Evolutionary conservation across 192 early-diverging fungal genomes (phyloP).

Genomic region (Phlyctochytrium bullatum): DNA sequence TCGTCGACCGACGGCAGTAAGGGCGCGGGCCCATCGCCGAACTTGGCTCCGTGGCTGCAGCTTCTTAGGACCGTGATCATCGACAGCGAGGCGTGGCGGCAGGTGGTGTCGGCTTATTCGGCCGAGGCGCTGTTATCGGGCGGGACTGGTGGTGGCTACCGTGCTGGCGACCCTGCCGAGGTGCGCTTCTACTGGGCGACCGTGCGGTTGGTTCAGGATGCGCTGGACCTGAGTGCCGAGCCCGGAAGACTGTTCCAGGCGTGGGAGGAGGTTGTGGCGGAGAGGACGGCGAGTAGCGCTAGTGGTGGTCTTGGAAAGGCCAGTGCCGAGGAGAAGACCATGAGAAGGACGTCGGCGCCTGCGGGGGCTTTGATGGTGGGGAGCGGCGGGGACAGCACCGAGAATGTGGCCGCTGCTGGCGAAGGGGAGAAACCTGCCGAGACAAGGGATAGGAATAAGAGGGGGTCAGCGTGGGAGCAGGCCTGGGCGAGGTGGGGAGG

Average conservation of each 20-base stretch:
- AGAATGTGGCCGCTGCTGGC: not conserved
- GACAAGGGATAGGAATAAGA: not conserved
- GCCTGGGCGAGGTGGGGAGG: not conserved
- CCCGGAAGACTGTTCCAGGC: not conserved
- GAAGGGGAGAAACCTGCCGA: not conserved
- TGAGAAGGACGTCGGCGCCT: too few relatives aligned
- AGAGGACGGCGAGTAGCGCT: not conserved
- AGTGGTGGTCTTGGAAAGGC: too few relatives aligned
- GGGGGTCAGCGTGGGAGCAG: not conserved
- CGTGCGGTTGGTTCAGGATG: conserved; percentile 13
- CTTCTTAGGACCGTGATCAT: conserved; percentile 3
- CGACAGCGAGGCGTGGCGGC: conserved; percentile 10
- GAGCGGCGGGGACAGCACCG: not conserved
- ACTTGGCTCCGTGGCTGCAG: conserved; percentile 4
- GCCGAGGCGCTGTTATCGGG: not conserved
- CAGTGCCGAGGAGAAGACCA: too few relatives aligned
- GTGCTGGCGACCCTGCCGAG: not conserved
- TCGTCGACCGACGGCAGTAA: too few relatives aligned
- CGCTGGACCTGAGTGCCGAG: conserved; percentile 5
- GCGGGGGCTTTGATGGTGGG: too few relatives aligned
- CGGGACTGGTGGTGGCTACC: not conserved
- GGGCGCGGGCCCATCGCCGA: not conserved
- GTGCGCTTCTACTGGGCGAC: conserved; percentile 18
- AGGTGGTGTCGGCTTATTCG: not conserved
- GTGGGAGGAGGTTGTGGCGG: not conserved